These are phyloP conservation scores for Tulasnella sp. DNA, from an alignment of 768 basidiomycete genomes.

Conservation along the genomic window DNA sequence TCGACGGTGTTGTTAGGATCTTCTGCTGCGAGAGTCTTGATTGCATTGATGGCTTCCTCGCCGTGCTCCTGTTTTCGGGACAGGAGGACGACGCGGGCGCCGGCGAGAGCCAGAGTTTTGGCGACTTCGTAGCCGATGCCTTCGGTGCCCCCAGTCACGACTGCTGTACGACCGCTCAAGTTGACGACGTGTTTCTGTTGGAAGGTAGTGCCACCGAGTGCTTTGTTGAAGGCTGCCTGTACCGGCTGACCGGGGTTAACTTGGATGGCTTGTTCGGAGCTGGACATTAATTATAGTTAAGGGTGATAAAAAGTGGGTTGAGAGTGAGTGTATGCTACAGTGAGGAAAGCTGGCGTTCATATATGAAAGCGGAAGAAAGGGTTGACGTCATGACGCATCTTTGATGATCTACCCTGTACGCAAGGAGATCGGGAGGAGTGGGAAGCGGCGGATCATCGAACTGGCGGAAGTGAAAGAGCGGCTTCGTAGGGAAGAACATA, in stretches of 20 bases:
- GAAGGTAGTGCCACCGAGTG: slow-evolving; percentile 30
- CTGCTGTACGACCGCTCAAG: slow-evolving; percentile 33
- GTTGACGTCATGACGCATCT: slow-evolving; percentile 1
- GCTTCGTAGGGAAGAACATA: not conserved
- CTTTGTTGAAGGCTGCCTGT: slow-evolving; percentile 29
- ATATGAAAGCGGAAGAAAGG: not conserved
- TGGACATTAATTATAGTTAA: not conserved
- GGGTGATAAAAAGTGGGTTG: not conserved
- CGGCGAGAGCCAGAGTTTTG: slow-evolving; percentile 41
- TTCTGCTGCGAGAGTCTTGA: slow-evolving; percentile 35
- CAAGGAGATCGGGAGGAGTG: not conserved
- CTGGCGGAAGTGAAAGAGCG: not conserved
- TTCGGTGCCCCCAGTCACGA: slow-evolving; percentile 44
- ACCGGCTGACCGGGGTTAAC: slow-evolving; percentile 31
- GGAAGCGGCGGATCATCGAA: slow-evolving; percentile 17
- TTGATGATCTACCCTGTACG: not conserved
- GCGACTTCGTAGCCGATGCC: slow-evolving; percentile 45
- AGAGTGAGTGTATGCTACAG: not conserved
- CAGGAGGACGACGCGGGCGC: slow-evolving; percentile 43
- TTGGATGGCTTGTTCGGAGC: slow-evolving; percentile 23
- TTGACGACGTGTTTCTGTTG: slow-evolving; percentile 31
- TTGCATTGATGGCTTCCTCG: slow-evolving; percentile 40
- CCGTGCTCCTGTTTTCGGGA: slow-evolving; percentile 40
- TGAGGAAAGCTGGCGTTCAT: not conserved
- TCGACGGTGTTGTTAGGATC: slow-evolving; percentile 31